Evolutionary conservation across 2,329 filamentous ascomycete species (phyloP), one percentile per base, ranked within the genome.

Genomic region (Periconia sp.): DNA sequence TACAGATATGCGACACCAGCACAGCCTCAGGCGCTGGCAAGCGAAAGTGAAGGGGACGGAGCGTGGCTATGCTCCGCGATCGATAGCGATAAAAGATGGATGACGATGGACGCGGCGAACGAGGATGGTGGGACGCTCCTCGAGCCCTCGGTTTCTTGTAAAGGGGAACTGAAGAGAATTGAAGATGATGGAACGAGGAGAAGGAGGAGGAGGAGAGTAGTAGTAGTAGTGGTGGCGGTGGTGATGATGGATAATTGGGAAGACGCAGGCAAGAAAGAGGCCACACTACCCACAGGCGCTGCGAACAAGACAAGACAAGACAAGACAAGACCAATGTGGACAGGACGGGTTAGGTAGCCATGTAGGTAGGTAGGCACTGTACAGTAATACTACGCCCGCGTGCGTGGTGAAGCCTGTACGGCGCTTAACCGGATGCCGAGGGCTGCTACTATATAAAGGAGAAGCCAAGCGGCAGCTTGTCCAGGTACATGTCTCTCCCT

Each of bases 21-120:
- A 72, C 68, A 72, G 70, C 69, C 69, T 68, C 68, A 69, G 54
- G 63, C 52, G 59, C 45, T 46, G 45, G 52, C 59, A 60, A 55
- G 60, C 58, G 62, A 62, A 59, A 54, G 47, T 56, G 54, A 56
- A 59, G 57, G 58, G 49, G 40, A 37, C 27, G 37, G 20, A 58
- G 48, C 52, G 61, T 58, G 64, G 66, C 66, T 63, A 62, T 68
- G 66, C 59, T 41, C 53, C 52, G 47, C 49, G 50, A 54, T 44
- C 49, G 49, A 42, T n/a, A 49, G 33, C 33, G n/a, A n/a, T n/a
- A n/a, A n/a, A n/a, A n/a, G n/a, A n/a, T n/a, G n/a, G n/a, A n/a
- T n/a, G n/a, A n/a, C n/a, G n/a, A n/a, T n/a, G n/a, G n/a, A n/a
- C n/a, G n/a, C n/a, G n/a, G n/a, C n/a, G n/a, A n/a, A n/a, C n/a